phyloP scores from a whole-genome alignment of 2,329 filamentous ascomycete species.

The Colletotrichum sublineola region DNA sequence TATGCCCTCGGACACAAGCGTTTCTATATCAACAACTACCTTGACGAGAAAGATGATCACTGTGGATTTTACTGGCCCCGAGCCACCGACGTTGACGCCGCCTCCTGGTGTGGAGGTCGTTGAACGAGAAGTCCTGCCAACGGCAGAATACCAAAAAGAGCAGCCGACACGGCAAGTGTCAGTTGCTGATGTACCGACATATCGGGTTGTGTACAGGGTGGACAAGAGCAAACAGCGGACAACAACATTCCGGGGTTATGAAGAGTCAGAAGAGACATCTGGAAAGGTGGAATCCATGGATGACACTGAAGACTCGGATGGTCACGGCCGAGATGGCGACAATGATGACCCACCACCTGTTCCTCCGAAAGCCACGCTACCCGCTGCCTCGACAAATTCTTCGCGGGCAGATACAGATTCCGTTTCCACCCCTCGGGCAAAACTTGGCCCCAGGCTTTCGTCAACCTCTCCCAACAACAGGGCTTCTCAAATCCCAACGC shows the following conservation, averaged over 20 bases:
- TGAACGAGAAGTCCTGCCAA: conserved; percentile 64
- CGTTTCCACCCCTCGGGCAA: conserved; percentile 23
- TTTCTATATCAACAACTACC: conserved; percentile 71
- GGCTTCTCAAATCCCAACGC: conserved; percentile 44
- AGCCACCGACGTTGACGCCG: conserved; percentile 64
- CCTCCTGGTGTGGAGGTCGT: conserved; percentile 72
- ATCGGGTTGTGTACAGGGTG: conserved; percentile 72
- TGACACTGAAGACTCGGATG: conserved; percentile 42
- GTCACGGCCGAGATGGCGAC: conserved; percentile 13
- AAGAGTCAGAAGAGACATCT: conserved; percentile 49
- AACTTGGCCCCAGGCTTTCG: conserved; percentile 16
- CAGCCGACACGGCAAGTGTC: conserved; percentile 41
- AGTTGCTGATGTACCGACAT: conserved; percentile 52
- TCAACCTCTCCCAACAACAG: conserved; percentile 23
- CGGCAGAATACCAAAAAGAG: conserved; percentile 49
- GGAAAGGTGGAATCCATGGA: conserved; percentile 48
- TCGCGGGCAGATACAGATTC: conserved; percentile 7
- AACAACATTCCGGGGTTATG: conserved; percentile 53
- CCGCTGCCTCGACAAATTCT: neutral
- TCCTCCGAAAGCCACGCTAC: conserved; percentile 43
- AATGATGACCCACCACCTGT: conserved; percentile 29
- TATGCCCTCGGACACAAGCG: conserved; percentile 67
- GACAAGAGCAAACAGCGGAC: conserved; percentile 64
- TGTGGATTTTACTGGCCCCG: conserved; percentile 70
- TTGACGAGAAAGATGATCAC: conserved; percentile 74